Base-by-base conservation (phyloP, 2,329 filamentous ascomycete species). In the Didymella lethalis region DNA sequence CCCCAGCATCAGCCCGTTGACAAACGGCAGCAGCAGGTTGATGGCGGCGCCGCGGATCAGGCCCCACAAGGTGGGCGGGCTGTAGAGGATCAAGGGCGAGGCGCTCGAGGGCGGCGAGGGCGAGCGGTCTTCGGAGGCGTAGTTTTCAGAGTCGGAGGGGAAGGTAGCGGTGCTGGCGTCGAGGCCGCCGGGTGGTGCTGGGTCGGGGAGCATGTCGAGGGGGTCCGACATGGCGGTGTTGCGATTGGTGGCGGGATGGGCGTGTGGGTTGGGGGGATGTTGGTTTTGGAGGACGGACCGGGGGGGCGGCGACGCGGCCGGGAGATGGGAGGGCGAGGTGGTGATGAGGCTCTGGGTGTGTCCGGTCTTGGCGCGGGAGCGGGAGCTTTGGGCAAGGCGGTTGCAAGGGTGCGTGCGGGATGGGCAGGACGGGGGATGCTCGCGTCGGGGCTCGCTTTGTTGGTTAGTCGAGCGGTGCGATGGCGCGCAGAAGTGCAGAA, bases 1-100 rank as follows among this genome's bases (percentile, higher is more conserved):
- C 2, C 95, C 95, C 72, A 99, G 81, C 95, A 99, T 99, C 83
- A 99, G 86, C 46, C 95, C 95, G 80, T 99, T 99, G 73, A 99
- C 87, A 72, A 99, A 99, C 0, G 95, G 95, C 20, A 99, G 80
- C 1, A 99, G 72, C n/a, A 99, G 82, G 77, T 99, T 99, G 80
- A 99, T 99, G 6, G 93, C 93, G 16, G 93, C 92, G 36, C 95
- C 92, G 54, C 94, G 88, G 54, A 97, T 66, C 63, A 99, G 78
- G 10, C 91, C 88, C 91, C 92, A 97, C 44, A 96, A 71, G 0
- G 93, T 96, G 2, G 95, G 93, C 3, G 93, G 92, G 65, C 88
- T 88, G 84, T 98, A 99, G 46, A 98, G 85, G 47, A 96, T 89
- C 69, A 97, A 79, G 8, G 90, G 89, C 1, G 87, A 84, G 11